Conservation (phyloP, 176 grass and related monocot genomes). For the Aegilops longissima region DNA sequence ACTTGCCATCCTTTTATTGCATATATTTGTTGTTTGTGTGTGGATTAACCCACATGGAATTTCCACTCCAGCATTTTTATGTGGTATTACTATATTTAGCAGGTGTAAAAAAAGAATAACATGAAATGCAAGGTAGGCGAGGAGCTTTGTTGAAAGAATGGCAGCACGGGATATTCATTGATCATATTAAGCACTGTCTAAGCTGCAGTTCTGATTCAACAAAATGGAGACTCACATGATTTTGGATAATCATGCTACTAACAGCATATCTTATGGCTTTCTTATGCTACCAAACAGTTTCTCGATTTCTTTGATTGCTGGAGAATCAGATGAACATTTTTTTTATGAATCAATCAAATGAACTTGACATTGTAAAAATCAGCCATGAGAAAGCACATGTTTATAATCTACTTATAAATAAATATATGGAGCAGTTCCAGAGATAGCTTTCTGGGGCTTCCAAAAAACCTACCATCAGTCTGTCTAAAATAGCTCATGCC, state of each 20-base stretch:
- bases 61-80: background rate
- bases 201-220: background rate
- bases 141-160: slow-evolving; percentile 19
- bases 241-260: background rate
- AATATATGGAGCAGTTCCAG: slow-evolving; percentile 10
- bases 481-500: background rate
- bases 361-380: background rate
- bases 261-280: background rate
- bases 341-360: background rate
- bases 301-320: background rate
- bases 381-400: slow-evolving; percentile 9
- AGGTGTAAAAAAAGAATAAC: background rate
- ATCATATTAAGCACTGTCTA: background rate
- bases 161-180: background rate
- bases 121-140: slow-evolving; percentile 13
- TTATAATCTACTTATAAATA: background rate
- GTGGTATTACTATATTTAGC: background rate
- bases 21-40: background rate
- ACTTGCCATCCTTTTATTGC: background rate
- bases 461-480: background rate
- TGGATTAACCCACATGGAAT: background rate
- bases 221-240: slow-evolving; percentile 11
- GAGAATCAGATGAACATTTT: background rate
- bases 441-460: background rate
- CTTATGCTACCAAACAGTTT: background rate